Percentiles rank a stretch among this genome's conserved stretches.
These are phyloP conservation scores for Auricularia sp. DNA, from an alignment of 768 basidiomycete species.

Conservation along the genomic window DNA sequence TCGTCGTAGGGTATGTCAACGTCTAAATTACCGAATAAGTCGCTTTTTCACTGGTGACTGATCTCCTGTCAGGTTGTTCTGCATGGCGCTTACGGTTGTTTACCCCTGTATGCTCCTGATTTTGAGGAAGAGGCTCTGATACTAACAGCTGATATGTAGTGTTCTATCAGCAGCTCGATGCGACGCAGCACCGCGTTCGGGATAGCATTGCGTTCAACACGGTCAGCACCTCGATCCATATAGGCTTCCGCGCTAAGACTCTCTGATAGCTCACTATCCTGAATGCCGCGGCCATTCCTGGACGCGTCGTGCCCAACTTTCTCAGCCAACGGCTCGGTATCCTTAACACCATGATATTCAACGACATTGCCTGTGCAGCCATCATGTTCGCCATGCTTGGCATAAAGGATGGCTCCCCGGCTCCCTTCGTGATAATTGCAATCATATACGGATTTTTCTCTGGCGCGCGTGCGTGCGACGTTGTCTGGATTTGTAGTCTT, in stretches of 20 bases:
- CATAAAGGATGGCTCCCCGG: slow-evolving; percentile 23
- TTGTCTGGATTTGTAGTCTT: background rate
- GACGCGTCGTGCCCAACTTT: slow-evolving; percentile 38
- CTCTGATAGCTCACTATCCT: slow-evolving; percentile 35
- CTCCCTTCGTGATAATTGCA: slow-evolving; percentile 26
- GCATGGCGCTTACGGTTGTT: background rate
- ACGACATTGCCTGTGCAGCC: background rate
- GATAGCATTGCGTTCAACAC: slow-evolving; percentile 44
- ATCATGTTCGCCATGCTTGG: slow-evolving; percentile 23
- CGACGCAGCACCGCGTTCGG: slow-evolving; percentile 35
- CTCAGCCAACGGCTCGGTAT: slow-evolving; percentile 34
- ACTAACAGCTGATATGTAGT: slow-evolving; percentile 31
- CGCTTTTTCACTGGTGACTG: background rate
- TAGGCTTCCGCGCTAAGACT: background rate
- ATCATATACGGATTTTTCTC: slow-evolving; percentile 38
- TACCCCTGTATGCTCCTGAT: background rate
- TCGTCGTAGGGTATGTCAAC: background rate
- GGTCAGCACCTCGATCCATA: slow-evolving; percentile 17
- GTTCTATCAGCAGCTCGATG: slow-evolving; percentile 48
- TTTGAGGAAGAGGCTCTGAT: too few relatives aligned
- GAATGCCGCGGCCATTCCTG: slow-evolving; percentile 41
- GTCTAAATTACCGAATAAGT: background rate
- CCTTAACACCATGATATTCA: slow-evolving; percentile 28
- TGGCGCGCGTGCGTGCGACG: slow-evolving; percentile 27
- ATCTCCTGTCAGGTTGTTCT: background rate